These are phyloP conservation scores for Xylariaceae sp. DNA, from an alignment of 2,329 filamentous ascomycete genomes.

Conservation along the genomic window DNA sequence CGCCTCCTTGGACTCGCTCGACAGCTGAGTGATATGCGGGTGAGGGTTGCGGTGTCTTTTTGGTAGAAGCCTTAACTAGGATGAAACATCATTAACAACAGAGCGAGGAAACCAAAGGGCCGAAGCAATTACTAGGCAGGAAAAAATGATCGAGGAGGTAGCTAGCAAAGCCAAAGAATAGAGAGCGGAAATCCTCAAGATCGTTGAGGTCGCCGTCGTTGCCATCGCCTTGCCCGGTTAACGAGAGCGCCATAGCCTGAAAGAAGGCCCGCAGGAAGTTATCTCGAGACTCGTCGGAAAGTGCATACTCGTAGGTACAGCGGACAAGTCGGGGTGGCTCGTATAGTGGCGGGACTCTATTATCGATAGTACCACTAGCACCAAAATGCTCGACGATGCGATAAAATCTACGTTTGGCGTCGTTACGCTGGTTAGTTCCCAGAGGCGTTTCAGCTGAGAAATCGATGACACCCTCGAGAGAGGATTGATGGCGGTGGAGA, in stretches of 20 bases:
- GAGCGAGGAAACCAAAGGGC: conserved; percentile 1
- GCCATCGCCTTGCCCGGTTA: conserved; percentile 12
- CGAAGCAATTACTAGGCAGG: conserved; percentile 30
- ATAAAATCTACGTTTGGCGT: conserved; percentile 29
- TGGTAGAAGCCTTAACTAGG: conserved; percentile 36
- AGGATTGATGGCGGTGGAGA: conserved; percentile 29
- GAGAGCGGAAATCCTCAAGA: conserved; percentile 22
- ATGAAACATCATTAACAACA: conserved; percentile 10
- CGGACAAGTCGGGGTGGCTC: conserved; percentile 36
- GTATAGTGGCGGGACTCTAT: conserved; percentile 22
- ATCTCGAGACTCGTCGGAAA: conserved; percentile 35
- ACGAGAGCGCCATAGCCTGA: conserved; percentile 28
- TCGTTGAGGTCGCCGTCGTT: conserved; percentile 19
- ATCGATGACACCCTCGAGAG: conserved; percentile 30
- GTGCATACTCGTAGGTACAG: conserved; percentile 38
- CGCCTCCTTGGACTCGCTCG: conserved; percentile 27
- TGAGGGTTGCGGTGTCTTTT: conserved; percentile 36
- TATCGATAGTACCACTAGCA: conserved; percentile 3
- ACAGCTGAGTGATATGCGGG: conserved; percentile 34
- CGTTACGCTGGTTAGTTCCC: conserved; percentile 20
- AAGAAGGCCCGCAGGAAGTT: conserved; percentile 39
- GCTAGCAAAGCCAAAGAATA: conserved; percentile 35
- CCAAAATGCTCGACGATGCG: conserved; percentile 32
- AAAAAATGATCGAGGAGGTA: conserved; percentile 41
- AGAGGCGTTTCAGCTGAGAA: conserved; percentile 26